Evolutionary conservation across 73 alveolate genomes (phyloP), one percentile per base, ranked within the genome.

Genomic region (Tetrahymena elliotti): DNA sequence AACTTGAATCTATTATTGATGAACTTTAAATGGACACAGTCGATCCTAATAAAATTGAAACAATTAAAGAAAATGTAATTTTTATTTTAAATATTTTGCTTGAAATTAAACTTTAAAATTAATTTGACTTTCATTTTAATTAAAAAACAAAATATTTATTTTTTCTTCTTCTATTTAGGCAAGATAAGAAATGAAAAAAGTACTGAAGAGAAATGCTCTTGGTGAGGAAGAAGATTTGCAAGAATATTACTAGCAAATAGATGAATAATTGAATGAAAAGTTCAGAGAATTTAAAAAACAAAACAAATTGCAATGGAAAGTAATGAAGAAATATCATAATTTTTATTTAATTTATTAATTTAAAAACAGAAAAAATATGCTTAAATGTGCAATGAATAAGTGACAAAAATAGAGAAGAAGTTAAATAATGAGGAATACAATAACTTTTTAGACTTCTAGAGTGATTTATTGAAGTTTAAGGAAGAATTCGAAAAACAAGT

Each of bases 351-450:
- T 1, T 4, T 47, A 47, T 47, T 47, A 47, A 84, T 37, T 37
- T 84, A 31, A 84, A 83, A 40, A 83, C 27, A 94, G 96, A 94
- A 36, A 33, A 84, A 94, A 84, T 37, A 94, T 52, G 68, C 83
- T 1, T 37, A 94, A 84, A 82, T 94, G 27, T 47, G 93, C 31
- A 39, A 52, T 4, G 95, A 94, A 39, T 33, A 83, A 36, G 53
- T 94, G 18, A 93, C 84, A 41, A 53, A 38, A 24, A 33, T 94
- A 15, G 20, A 84, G 34, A 92, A 84, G n/a, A 94, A 88, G 84
- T 94, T 94, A 24, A 94, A 94, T 35, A 94, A 94, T 94, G 96
- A 94, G 20, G 96, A 94, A 52, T 94, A 84, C 37, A 41, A 88
- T 35, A 94, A 94, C 31, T 94, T 47, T 88, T 94, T 84, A 83